A percentile compares a stretch with the other conserved stretches of the same genome.
These are phyloP conservation scores for Podospora australis DNA, from an alignment of 495 filamentous ascomycete genomes.

Conservation along the genomic window DNA sequence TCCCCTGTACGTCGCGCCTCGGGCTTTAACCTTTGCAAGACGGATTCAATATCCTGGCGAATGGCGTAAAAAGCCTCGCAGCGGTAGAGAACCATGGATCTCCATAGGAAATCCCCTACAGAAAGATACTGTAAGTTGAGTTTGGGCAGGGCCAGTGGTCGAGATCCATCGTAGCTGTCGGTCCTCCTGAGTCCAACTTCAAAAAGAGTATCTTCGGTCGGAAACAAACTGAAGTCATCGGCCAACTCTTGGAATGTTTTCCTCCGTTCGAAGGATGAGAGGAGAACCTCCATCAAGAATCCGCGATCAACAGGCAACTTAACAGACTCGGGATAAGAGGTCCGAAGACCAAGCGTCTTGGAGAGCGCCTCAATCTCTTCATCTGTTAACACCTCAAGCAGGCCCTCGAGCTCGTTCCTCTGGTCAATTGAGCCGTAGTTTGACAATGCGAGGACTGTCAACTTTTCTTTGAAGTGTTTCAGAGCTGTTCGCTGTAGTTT, in stretches of 20 bases:
- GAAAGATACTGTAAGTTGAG: constrained; percentile 93
- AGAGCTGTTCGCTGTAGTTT: constrained; percentile 75
- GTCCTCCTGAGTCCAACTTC: constrained; percentile 77
- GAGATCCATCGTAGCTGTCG: constrained; percentile 82
- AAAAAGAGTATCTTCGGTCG: constrained; percentile 81
- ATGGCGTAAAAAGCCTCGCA: constrained; percentile 94
- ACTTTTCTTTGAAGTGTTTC: constrained; percentile 80
- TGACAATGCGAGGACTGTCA: constrained; percentile 83
- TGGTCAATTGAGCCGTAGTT: constrained; percentile 86
- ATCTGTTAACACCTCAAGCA: constrained; percentile 65
- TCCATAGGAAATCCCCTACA: constrained; percentile 91
- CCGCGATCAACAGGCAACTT: constrained; percentile 54
- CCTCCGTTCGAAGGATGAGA: constrained; percentile 71
- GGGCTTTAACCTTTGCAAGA: constrained; percentile 72
- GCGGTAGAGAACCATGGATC: constrained; percentile 80
- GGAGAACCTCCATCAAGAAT: constrained; percentile 68
- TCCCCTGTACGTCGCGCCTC: constrained; percentile 54
- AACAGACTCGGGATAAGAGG: constrained; percentile 66
- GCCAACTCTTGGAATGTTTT: constrained; percentile 78
- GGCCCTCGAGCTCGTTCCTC: constrained; percentile 68
- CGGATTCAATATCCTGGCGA: constrained; percentile 78
- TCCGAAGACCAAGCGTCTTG: constrained; percentile 67
- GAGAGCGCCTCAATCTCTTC: constrained; percentile 66
- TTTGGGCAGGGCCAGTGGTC: constrained; percentile 86
- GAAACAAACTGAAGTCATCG: constrained; percentile 63